A percentile compares a stretch with the other conserved stretches of the same genome.
Conservation (phyloP, 495 filamentous ascomycete genomes). For the Xylaria curta region DNA sequence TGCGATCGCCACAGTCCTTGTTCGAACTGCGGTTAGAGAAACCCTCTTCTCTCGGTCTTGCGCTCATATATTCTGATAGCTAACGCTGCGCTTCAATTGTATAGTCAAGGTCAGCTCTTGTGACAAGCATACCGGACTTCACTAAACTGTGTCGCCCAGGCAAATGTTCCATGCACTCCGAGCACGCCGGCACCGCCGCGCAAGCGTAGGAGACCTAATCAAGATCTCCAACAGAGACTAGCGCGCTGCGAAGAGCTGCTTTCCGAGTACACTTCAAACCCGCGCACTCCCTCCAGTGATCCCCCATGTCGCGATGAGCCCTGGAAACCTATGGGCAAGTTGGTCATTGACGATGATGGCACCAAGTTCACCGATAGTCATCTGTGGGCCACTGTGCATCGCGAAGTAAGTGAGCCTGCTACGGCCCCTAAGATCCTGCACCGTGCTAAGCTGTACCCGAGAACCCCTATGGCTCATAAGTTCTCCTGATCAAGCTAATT, state of each 20-base stretch:
- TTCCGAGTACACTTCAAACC: constrained; percentile 51
- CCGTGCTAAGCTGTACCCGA: neutral
- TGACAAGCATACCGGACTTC: constrained; percentile 18
- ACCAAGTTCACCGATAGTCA: constrained; percentile 55
- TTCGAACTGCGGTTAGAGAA: constrained; percentile 63
- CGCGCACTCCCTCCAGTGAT: constrained; percentile 37
- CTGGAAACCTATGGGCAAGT: constrained; percentile 49
- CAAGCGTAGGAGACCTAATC: constrained; percentile 54
- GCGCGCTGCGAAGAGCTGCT: constrained; percentile 56
- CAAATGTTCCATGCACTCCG: constrained; percentile 53
- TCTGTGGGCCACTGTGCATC: constrained; percentile 48
- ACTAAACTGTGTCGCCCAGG: constrained; percentile 40
- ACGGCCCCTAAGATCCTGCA: neutral
- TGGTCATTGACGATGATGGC: constrained; percentile 52
- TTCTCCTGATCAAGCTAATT: constrained; percentile 5
- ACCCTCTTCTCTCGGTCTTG: constrained; percentile 14
- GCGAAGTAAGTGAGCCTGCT: constrained; percentile 46
- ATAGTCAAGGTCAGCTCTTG: constrained; percentile 33
- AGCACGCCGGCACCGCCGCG: constrained; percentile 56
- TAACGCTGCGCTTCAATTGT: constrained; percentile 19
- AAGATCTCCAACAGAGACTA: constrained; percentile 56
- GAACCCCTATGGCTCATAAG: neutral
- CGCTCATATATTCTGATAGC: neutral
- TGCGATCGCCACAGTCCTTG: constrained; percentile 74
- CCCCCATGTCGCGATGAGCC: constrained; percentile 37